phyloP scores from a whole-genome alignment of 805 yeast species.

The Lipomyces lipofer region DNA sequence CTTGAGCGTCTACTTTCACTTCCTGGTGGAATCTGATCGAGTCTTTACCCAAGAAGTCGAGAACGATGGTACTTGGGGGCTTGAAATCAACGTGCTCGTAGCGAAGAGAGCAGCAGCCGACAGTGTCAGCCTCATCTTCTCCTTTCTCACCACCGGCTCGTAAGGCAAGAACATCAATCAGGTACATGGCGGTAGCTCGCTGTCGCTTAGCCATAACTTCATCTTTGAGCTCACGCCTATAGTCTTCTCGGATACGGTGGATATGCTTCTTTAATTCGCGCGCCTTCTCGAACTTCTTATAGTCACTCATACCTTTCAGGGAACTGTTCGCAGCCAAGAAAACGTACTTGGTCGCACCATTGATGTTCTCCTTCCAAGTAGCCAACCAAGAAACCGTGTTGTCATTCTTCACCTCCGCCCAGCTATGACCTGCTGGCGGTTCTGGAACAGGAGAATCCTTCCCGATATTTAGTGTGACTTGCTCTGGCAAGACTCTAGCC shows the following conservation, averaged over 20 bases:
- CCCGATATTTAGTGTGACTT: constrained; percentile 80
- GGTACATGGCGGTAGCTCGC: constrained; percentile 88
- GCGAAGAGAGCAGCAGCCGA: constrained; percentile 93
- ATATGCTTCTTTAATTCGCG: constrained; percentile 76
- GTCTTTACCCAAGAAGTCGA: constrained; percentile 95
- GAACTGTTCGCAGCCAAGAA: constrained; percentile 89
- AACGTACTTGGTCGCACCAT: constrained; percentile 81
- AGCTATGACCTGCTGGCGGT: constrained; percentile 82
- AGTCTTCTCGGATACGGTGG: constrained; percentile 71
- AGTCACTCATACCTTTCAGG: constrained; percentile 86
- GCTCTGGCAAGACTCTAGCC: constrained; percentile 85
- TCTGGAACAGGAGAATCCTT: constrained; percentile 69
- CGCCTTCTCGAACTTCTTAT: constrained; percentile 90
- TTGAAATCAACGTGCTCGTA: constrained; percentile 83
- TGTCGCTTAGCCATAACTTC: constrained; percentile 83
- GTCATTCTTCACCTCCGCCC: constrained; percentile 91
- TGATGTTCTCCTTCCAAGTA: constrained; percentile 93
- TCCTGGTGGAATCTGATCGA: constrained; percentile 89
- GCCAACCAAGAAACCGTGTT: constrained; percentile 94
- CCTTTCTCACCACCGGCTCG: constrained; percentile 98
- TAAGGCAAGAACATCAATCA: constrained; percentile 87
- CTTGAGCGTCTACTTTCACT: constrained; percentile 89
- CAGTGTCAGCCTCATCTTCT: constrained; percentile 97
- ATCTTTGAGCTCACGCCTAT: constrained; percentile 66
- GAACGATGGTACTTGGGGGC: constrained; percentile 82